Percentiles rank a stretch among this genome's conserved stretches.
Conservation (phyloP, 305 asterid genomes). For the Rubia tinctorum region DNA sequence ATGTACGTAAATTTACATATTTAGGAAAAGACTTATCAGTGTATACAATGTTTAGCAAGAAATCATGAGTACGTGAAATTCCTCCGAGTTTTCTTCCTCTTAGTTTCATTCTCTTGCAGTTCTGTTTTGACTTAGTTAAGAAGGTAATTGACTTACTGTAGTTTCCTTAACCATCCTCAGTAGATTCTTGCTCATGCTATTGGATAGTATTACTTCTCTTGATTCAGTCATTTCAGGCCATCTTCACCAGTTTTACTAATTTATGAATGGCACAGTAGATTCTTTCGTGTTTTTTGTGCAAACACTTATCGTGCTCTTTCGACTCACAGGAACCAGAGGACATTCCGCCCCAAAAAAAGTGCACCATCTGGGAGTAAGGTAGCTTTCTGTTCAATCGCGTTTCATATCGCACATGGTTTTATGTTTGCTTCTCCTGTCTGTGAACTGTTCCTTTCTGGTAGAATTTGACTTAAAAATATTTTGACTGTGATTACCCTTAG, state of each 20-base stretch:
- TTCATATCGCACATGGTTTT: constrained; percentile 11
- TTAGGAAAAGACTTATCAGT: not conserved
- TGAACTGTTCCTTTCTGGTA: constrained; percentile 4
- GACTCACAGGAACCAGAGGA: constrained; percentile 73
- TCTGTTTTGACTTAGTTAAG: too few relatives aligned
- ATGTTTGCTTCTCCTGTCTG: not conserved
- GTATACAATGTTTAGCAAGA: not conserved
- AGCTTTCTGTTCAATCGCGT: constrained; percentile 18
- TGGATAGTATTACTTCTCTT: too few relatives aligned
- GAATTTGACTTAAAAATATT: not conserved
- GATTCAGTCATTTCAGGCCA: not conserved
- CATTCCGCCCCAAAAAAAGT: constrained; percentile 93
- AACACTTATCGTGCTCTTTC: constrained; percentile 16
- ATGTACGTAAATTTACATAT: not conserved
- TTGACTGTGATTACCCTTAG: not conserved
- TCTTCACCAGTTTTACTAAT: not conserved
- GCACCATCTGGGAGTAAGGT: constrained; percentile 99
- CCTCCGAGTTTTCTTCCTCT: too few relatives aligned
- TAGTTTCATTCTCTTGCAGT: too few relatives aligned
- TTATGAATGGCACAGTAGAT: not conserved
- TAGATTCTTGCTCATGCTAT: too few relatives aligned
- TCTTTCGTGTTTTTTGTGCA: not conserved
- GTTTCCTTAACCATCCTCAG: too few relatives aligned
- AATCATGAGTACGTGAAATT: not conserved
- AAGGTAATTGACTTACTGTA: too few relatives aligned